Evolutionary conservation across 2,329 filamentous ascomycete species (phyloP).

Genomic region (Cladosporium sp.): DNA sequence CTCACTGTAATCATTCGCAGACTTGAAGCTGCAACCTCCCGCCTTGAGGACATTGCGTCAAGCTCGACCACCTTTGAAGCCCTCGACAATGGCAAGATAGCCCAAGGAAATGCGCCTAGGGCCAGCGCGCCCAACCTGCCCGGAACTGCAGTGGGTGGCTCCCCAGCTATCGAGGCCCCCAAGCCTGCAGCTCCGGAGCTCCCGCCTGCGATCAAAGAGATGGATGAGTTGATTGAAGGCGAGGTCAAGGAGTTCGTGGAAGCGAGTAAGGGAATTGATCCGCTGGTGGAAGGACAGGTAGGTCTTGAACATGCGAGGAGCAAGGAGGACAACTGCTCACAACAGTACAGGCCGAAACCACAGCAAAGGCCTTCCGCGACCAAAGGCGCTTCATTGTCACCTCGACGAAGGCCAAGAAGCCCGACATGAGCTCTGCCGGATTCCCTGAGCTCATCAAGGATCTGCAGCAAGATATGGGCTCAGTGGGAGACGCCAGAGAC

Average conservation of each 20-base stretch:
- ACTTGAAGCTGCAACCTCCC: conserved; percentile 93
- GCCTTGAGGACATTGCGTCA: conserved; percentile 92
- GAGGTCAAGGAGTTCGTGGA: conserved; percentile 77
- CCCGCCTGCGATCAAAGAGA: conserved; percentile 80
- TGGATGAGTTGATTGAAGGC: conserved; percentile 73
- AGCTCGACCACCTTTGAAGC: conserved; percentile 45
- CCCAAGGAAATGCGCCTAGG: conserved; percentile 35
- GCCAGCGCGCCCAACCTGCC: conserved; percentile 33
- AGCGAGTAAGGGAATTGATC: conserved; percentile 75
- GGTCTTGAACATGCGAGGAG: conserved; percentile 24
- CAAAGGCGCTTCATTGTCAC: conserved; percentile 87
- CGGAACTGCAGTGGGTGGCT: not conserved
- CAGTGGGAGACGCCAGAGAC: conserved; percentile 78
- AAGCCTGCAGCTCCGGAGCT: conserved; percentile 50
- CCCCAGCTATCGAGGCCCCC: not conserved
- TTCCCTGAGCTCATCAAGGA: conserved; percentile 82
- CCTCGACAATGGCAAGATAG: conserved; percentile 39
- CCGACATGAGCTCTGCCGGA: conserved; percentile 67
- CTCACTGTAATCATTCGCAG: conserved; percentile 60
- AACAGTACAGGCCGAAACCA: conserved; percentile 35
- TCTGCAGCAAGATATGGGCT: conserved; percentile 77
- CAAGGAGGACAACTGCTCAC: not conserved
- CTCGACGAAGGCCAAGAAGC: conserved; percentile 89
- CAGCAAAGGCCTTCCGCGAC: conserved; percentile 71
- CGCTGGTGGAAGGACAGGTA: conserved; percentile 67